Base-by-base conservation (phyloP, 805 yeast species). In the Barnettozyma siamensis region DNA sequence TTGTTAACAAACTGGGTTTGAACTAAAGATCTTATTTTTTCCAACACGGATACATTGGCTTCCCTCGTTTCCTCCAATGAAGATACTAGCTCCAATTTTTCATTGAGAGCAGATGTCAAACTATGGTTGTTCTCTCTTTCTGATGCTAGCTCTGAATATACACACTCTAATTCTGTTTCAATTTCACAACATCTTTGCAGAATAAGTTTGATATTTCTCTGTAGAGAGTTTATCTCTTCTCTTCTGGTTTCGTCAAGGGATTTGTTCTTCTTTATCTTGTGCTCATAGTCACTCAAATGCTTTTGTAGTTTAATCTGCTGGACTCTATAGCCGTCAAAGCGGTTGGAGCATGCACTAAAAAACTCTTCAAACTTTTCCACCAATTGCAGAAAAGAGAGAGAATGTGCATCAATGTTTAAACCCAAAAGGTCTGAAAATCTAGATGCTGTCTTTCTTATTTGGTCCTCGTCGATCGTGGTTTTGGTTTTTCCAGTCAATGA, bases 301-400 rank as follows among this genome's bases (percentile, higher is more conserved):
- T 47, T 47, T n/a, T 33, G 27, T 2, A 23, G 18, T 23, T 47
- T 45, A 7, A 40, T 41, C n/a, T 37, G 33, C 20, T 35, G 37
- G 15, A 38, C 37, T 28, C 34, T 33, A 12, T 18, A 10, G 12
- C 16, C 21, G 6, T 35, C 33, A 2, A 41, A 17, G 11, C 18
- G 31, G 17, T 28, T 31, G 7, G n/a, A 28, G n/a, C 32, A 31
- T 7, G 30, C 10, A 18, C 31, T 24, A 7, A 28, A n/a, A 12
- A 18, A 13, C 23, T 43, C 36, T 13, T 31, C 35, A 9, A 32
- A 12, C 18, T 23, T 23, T 7, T 11, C 18, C 31, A 43, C 13
- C 31, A 43, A 32, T n/a, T 35, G 40, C 5, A 17, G 15, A 17
- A 26, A 11, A 9, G 33, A 19, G 13, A 30, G 4, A 3, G 29